phyloP scores from a whole-genome alignment of 805 yeast species.

The Saccharomyces mikatae region DNA sequence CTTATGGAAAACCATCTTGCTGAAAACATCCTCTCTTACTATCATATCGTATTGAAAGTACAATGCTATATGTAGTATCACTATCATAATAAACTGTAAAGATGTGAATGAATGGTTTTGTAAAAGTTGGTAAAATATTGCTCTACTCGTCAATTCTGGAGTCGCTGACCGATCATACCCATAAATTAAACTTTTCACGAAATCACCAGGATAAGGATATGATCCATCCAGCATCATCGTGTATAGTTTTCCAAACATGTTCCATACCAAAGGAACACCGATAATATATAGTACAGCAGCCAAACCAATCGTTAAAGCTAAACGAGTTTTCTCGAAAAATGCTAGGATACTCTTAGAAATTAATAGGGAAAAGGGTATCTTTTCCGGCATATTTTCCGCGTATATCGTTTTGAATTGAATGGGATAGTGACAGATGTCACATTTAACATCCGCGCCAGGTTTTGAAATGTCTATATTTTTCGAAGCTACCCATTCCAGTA shows the following conservation, averaged over 20 bases:
- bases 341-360: conserved; percentile 32
- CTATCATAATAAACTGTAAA: conserved; percentile 33
- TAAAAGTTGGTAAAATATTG: conserved; percentile 11
- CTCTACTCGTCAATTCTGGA: conserved; percentile 3
- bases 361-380: conserved; percentile 49
- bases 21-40: conserved; percentile 59
- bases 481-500: conserved; percentile 71
- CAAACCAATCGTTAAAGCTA: conserved; percentile 14
- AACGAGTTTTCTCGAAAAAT: conserved; percentile 10
- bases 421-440: conserved; percentile 82
- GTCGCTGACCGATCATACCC: conserved; percentile 15
- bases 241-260: conserved; percentile 43
- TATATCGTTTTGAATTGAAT: conserved; percentile 63
- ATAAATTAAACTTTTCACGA: conserved; percentile 21
- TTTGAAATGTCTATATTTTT: conserved; percentile 26
- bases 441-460: conserved; percentile 45
- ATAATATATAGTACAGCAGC: conserved; percentile 34
- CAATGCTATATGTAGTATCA: conserved; percentile 38
- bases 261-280: conserved; percentile 55
- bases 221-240: conserved; percentile 51
- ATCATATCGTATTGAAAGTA: conserved; percentile 65
- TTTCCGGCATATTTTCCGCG: conserved; percentile 53
- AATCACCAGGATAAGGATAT: conserved; percentile 34
- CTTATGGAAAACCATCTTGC: conserved; percentile 46
- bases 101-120: conserved; percentile 23